These are phyloP conservation scores for Chimonanthus salicifolius DNA, from an alignment of 164 flowering plant species.

Conservation along the genomic window DNA sequence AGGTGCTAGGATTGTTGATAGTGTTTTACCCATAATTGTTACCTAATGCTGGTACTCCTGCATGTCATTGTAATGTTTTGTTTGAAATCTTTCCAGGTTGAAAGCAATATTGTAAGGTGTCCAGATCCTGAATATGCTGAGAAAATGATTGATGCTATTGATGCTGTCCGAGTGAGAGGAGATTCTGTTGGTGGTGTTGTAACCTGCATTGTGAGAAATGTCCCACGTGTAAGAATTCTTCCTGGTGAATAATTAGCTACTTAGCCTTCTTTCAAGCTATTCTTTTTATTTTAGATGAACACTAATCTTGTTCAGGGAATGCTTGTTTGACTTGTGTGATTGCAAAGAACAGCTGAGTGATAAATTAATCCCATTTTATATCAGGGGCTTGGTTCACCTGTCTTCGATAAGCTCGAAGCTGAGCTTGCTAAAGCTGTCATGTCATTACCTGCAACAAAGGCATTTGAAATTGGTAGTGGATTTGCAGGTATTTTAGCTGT, in stretches of 20 bases:
- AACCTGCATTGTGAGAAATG: slow-evolving; percentile 86
- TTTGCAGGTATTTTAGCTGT: slow-evolving; percentile 66
- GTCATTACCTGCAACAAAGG: slow-evolving; percentile 95
- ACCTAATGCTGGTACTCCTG: not conserved
- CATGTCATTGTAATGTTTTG: not conserved
- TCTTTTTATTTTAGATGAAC: not conserved
- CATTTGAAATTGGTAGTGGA: slow-evolving; percentile 96
- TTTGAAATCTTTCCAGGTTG: slow-evolving; percentile 47
- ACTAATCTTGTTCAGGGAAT: too few relatives aligned
- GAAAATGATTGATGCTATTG: slow-evolving; percentile 94
- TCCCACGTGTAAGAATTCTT: slow-evolving; percentile 64
- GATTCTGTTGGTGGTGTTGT: slow-evolving; percentile 97
- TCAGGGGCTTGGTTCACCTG: slow-evolving; percentile 98
- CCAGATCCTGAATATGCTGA: slow-evolving; percentile 95
- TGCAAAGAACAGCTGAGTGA: not conserved
- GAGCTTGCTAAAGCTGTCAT: slow-evolving; percentile 84
- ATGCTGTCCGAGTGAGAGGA: slow-evolving; percentile 79
- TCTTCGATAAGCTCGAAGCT: slow-evolving; percentile 96
- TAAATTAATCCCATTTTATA: slow-evolving; percentile 1
- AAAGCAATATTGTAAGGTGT: slow-evolving; percentile 89
- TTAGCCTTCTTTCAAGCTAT: not conserved
- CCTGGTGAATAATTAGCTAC: not conserved
- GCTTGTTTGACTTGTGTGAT: not conserved
- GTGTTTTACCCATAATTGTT: not conserved
- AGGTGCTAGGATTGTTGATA: slow-evolving; percentile 39